Conservation (phyloP, 305 asterid species). For the Solanum chacoense region DNA sequence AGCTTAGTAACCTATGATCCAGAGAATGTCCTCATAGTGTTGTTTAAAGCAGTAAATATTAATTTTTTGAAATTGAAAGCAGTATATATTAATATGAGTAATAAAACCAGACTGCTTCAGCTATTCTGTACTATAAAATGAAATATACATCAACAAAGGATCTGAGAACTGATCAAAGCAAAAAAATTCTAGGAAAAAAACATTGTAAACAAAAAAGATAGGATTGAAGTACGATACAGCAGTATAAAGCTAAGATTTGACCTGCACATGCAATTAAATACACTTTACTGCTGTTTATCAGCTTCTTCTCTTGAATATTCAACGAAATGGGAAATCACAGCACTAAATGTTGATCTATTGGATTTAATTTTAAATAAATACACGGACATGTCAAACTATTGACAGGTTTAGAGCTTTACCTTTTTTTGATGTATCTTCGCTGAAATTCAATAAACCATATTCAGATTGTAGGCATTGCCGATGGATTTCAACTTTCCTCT, state of each 20-base stretch:
- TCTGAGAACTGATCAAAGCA: not conserved
- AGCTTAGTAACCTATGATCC: not conserved
- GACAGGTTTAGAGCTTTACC: slow-evolving; percentile 34
- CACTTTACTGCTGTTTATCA: not conserved
- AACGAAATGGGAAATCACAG: not conserved
- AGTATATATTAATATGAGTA: not conserved
- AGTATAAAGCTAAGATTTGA: not conserved
- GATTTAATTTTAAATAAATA: not conserved
- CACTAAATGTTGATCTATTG: not conserved
- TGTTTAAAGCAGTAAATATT: not conserved
- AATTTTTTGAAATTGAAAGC: not conserved
- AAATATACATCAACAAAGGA: not conserved
- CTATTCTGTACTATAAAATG: not conserved
- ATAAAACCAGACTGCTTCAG: not conserved
- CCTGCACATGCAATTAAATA: not conserved
- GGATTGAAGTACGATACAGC: not conserved
- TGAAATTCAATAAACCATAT: slow-evolving; percentile 50
- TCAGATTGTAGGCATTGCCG: slow-evolving; percentile 53
- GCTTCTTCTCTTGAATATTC: not conserved
- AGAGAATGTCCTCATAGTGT: not conserved
- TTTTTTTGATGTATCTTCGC: slow-evolving; percentile 49
- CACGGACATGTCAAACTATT: not conserved
- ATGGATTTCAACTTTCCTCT: slow-evolving; percentile 63
- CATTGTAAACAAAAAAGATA: not conserved
- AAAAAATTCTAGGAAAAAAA: not conserved